Evolutionary conservation across 331 rosid species (phyloP).

Genomic region (Spiraea crenata): DNA sequence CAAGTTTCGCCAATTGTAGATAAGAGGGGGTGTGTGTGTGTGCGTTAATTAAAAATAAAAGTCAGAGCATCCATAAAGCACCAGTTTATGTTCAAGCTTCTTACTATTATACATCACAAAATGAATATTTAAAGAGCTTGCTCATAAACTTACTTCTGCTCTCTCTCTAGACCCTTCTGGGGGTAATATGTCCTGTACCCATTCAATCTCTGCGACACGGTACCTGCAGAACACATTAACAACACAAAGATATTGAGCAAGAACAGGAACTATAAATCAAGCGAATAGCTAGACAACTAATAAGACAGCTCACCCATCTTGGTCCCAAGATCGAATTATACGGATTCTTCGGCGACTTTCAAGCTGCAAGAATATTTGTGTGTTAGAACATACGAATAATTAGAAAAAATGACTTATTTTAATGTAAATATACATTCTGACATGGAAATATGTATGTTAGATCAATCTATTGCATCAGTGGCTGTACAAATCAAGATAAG

Average conservation of each 20-base stretch:
- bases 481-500: not conserved
- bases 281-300: slow-evolving; percentile 22
- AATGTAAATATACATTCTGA: not conserved
- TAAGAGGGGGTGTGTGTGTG: too few relatives aligned
- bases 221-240: slow-evolving; percentile 52
- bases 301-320: slow-evolving; percentile 74
- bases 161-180: slow-evolving; percentile 70
- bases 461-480: too few relatives aligned
- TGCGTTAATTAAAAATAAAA: too few relatives aligned
- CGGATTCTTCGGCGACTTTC: slow-evolving; percentile 86
- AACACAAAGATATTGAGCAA: slow-evolving; percentile 24
- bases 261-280: slow-evolving; percentile 10
- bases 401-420: not conserved
- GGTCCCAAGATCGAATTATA: slow-evolving; percentile 71
- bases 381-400: not conserved
- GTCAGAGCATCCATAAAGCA: not conserved
- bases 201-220: slow-evolving; percentile 94
- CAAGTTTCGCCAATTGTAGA: not conserved
- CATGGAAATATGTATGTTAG: not conserved
- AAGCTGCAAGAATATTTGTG: slow-evolving; percentile 51
- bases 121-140: not conserved
- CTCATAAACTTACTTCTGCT: slow-evolving; percentile 54
- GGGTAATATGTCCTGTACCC: slow-evolving; percentile 68
- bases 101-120: not conserved
- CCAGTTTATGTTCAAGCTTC: not conserved